These are phyloP conservation scores for Mycena galopus DNA, from an alignment of 768 basidiomycete genomes.

Conservation along the genomic window DNA sequence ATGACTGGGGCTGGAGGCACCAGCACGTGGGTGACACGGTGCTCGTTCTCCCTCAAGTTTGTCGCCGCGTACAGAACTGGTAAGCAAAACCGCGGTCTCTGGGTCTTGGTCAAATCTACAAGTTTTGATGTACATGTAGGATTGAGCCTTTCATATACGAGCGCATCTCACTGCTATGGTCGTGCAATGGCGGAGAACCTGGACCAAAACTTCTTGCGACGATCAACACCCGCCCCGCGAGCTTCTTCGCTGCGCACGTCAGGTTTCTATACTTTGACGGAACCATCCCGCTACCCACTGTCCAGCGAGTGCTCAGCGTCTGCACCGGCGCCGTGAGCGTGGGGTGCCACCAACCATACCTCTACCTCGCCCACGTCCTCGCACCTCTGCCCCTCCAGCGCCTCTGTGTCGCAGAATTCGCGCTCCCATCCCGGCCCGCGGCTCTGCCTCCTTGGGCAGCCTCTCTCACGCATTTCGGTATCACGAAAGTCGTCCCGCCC, in stretches of 20 bases:
- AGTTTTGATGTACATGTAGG: slow-evolving; percentile 44
- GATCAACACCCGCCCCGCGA: slow-evolving; percentile 46
- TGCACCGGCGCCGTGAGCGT: slow-evolving; percentile 55
- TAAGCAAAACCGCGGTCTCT: background rate
- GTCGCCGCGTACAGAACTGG: slow-evolving; percentile 22
- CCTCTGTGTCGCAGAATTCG: slow-evolving; percentile 13
- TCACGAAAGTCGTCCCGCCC: background rate
- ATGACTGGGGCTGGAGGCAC: slow-evolving; percentile 21
- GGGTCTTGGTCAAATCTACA: too few relatives aligned
- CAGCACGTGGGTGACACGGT: slow-evolving; percentile 24
- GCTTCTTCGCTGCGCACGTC: slow-evolving; percentile 53
- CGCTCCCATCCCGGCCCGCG: background rate
- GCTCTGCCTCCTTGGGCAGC: slow-evolving; percentile 20
- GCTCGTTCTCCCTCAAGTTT: slow-evolving; percentile 20
- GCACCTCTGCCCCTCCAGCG: slow-evolving; percentile 20
- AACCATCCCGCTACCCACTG: slow-evolving; percentile 37
- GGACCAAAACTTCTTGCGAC: slow-evolving; percentile 51
- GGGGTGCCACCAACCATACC: slow-evolving; percentile 31
- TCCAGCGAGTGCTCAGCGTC: slow-evolving; percentile 45
- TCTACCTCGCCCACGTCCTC: slow-evolving; percentile 18
- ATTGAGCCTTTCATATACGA: slow-evolving; percentile 55
- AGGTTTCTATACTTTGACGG: slow-evolving; percentile 53
- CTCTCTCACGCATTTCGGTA: slow-evolving; percentile 29
- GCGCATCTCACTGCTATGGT: slow-evolving; percentile 50
- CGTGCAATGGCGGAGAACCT: slow-evolving; percentile 39